A percentile compares a stretch with the other conserved stretches of the same genome.
Conservation (phyloP, 768 basidiomycete species). For the Auricularia cornea region DNA sequence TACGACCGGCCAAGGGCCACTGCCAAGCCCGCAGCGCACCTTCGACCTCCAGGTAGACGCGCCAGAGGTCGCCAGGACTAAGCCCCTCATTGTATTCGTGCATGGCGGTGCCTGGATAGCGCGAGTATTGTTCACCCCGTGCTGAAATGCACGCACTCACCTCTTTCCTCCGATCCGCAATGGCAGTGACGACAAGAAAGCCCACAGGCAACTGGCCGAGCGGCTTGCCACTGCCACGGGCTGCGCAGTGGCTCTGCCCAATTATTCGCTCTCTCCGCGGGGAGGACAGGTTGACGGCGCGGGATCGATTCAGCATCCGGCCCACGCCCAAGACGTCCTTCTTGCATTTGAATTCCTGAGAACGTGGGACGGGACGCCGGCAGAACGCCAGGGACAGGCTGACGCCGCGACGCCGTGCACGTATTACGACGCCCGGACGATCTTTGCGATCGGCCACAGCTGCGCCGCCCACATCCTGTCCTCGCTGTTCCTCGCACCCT, state of each 20-base stretch:
- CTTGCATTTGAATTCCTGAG: constrained; percentile 51
- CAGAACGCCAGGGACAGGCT: constrained; percentile 6
- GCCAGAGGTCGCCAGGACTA: neutral
- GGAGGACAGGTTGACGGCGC: constrained; percentile 20
- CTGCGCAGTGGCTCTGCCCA: constrained; percentile 60
- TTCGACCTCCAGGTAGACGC: neutral
- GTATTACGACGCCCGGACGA: constrained; percentile 5
- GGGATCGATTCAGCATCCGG: constrained; percentile 49
- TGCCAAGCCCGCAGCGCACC: neutral
- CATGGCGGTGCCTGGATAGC: constrained; percentile 81
- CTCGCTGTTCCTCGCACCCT: constrained; percentile 57
- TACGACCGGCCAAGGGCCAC: neutral
- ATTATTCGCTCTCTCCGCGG: constrained; percentile 29
- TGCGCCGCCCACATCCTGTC: constrained; percentile 76
- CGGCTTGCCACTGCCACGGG: constrained; percentile 40
- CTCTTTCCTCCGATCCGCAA: neutral
- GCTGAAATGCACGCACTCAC: too few relatives aligned
- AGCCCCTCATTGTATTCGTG: constrained; percentile 57
- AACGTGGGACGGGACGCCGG: constrained; percentile 33
- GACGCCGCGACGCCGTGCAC: constrained; percentile 29
- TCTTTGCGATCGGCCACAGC: constrained; percentile 71
- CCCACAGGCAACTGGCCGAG: constrained; percentile 47
- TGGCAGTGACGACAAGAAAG: constrained; percentile 62
- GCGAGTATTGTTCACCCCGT: constrained; percentile 34
- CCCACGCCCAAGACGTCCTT: constrained; percentile 60